These are phyloP conservation scores for Baudoinia panamericana DNA, from an alignment of 495 filamentous ascomycete species.

Conservation along the genomic window DNA sequence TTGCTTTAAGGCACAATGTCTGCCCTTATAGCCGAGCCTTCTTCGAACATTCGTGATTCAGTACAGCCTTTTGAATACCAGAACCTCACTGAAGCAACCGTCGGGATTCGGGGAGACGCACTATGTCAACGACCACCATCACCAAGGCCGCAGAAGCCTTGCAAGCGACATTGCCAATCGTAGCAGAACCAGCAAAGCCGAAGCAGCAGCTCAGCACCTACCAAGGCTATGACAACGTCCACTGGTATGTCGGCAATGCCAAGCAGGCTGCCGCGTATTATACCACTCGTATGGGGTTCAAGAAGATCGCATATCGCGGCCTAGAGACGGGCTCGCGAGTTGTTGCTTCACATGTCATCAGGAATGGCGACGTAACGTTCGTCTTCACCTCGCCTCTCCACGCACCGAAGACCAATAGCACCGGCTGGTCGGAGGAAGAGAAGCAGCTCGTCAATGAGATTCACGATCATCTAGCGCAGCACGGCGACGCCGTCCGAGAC, in stretches of 20 bases:
- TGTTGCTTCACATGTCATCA: constrained; percentile 67
- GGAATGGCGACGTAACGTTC: constrained; percentile 65
- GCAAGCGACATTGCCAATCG: constrained; percentile 26
- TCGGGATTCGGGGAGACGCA: too few species aligned
- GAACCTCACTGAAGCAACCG: too few species aligned
- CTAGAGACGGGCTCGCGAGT: constrained; percentile 72
- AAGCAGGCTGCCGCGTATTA: constrained; percentile 85
- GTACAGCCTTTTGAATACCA: too few species aligned
- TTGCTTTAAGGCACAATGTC: too few species aligned
- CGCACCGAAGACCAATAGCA: constrained; percentile 39
- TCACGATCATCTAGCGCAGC: constrained; percentile 59
- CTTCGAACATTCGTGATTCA: too few species aligned
- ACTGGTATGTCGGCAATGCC: constrained; percentile 92
- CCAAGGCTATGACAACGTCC: constrained; percentile 74
- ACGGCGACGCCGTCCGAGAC: constrained; percentile 85
- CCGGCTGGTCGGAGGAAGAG: constrained; percentile 33
- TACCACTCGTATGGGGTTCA: constrained; percentile 71
- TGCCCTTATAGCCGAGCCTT: too few species aligned
- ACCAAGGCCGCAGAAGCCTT: constrained; percentile 1
- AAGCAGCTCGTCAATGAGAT: constrained; percentile 50
- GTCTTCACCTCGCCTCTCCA: constrained; percentile 72
- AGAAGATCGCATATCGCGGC: constrained; percentile 64
- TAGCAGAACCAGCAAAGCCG: constrained; percentile 22
- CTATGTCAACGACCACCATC: too few species aligned
- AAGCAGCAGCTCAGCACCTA: constrained; percentile 40